These are phyloP conservation scores for Blastobotrys chiropterorum DNA, from an alignment of 805 yeast genomes.

Conservation along the genomic window DNA sequence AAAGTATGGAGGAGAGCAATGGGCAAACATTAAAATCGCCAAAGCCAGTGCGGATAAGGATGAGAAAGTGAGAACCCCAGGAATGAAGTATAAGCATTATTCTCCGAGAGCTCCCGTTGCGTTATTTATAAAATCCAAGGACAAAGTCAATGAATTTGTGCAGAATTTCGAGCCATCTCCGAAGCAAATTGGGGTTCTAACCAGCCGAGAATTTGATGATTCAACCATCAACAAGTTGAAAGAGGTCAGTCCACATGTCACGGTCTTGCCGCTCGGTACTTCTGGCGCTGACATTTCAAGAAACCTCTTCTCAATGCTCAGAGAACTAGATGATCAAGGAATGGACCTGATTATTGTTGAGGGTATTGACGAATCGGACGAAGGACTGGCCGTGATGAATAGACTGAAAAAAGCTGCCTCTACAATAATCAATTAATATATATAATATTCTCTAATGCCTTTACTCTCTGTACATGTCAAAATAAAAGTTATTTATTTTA, in stretches of 20 bases:
- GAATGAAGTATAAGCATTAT: constrained; percentile 96
- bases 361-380: constrained; percentile 66
- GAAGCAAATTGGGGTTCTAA: constrained; percentile 13
- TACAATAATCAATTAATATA: too few relatives aligned
- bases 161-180: background rate
- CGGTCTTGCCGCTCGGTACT: constrained; percentile 34
- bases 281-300: constrained; percentile 61
- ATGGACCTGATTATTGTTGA: constrained; percentile 78
- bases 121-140: constrained; percentile 5
- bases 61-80: constrained; percentile 82
- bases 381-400: constrained; percentile 95
- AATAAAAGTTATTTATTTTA: too few relatives aligned
- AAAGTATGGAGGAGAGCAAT: constrained; percentile 55
- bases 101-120: constrained; percentile 80
- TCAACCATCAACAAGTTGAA: constrained; percentile 6
- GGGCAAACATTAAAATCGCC: constrained; percentile 62
- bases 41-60: constrained; percentile 45
- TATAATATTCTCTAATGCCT: background rate
- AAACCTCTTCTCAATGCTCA: constrained; percentile 62
- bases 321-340: constrained; percentile 63
- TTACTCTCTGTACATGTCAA: too few relatives aligned
- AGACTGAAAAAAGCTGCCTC: constrained; percentile 79
- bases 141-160: background rate
- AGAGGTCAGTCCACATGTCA: background rate
- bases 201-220: constrained; percentile 12